A percentile compares a stretch with the other conserved stretches of the same genome.
These are phyloP conservation scores for Dalbergia oliveri DNA, from an alignment of 306 rosid genomes.

Conservation along the genomic window DNA sequence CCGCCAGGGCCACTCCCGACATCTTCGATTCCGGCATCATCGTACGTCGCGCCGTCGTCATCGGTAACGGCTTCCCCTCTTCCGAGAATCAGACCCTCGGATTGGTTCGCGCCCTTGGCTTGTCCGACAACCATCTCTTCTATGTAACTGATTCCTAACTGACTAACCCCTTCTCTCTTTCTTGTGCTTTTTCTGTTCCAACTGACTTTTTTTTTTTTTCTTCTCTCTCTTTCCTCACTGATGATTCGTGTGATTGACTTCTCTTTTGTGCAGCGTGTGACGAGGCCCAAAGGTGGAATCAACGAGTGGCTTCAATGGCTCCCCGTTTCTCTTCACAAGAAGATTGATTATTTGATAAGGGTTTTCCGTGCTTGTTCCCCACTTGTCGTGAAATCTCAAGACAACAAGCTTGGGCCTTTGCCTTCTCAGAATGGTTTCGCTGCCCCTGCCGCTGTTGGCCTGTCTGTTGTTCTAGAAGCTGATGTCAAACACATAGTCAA, in stretches of 20 bases:
- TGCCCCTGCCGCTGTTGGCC: slow-evolving; percentile 50
- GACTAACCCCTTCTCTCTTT: not conserved
- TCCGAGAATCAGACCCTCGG: slow-evolving; percentile 81
- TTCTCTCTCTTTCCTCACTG: not conserved
- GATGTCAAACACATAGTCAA: slow-evolving; percentile 78
- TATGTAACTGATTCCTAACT: slow-evolving; percentile 45
- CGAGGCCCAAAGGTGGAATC: slow-evolving; percentile 86
- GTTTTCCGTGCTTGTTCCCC: slow-evolving; percentile 54
- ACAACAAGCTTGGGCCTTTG: slow-evolving; percentile 47
- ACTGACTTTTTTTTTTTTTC: not conserved
- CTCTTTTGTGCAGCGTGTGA: slow-evolving; percentile 69
- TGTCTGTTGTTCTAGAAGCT: slow-evolving; percentile 83
- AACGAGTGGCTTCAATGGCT: slow-evolving; percentile 96
- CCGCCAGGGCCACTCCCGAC: slow-evolving; percentile 52
- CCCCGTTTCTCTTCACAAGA: slow-evolving; percentile 84
- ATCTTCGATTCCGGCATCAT: slow-evolving; percentile 76
- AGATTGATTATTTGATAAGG: slow-evolving; percentile 61
- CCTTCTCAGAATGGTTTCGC: slow-evolving; percentile 71
- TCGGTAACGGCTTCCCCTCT: slow-evolving; percentile 68
- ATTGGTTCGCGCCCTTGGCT: slow-evolving; percentile 76
- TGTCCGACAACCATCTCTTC: slow-evolving; percentile 66
- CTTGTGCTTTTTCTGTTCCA: not conserved
- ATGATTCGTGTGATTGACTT: not conserved
- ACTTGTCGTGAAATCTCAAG: slow-evolving; percentile 53
- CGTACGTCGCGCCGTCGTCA: slow-evolving; percentile 71